phyloP scores from a whole-genome alignment of 306 rosid species.

The Fragaria vesca region DNA sequence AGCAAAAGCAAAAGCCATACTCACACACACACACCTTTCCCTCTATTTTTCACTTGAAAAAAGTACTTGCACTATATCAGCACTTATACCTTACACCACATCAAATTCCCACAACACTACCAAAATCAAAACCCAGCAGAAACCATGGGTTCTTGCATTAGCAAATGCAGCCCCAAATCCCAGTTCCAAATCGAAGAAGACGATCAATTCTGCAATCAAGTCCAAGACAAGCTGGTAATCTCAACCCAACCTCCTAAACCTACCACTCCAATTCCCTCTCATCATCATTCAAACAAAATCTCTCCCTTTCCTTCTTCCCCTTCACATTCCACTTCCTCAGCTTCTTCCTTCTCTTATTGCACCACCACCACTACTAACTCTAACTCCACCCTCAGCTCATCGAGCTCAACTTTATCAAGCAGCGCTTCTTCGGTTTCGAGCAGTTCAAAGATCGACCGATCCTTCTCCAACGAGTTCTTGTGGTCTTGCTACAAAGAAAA shows the following conservation, averaged over 20 bases:
- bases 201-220: background rate
- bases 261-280: conserved; percentile 8
- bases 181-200: conserved; percentile 25
- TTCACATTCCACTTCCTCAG: conserved; percentile 50
- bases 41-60: conserved; percentile 2
- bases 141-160: conserved; percentile 86
- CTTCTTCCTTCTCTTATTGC: conserved; percentile 46
- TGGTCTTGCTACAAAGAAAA: conserved; percentile 67
- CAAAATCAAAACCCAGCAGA: conserved; percentile 8
- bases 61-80: background rate
- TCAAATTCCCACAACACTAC: background rate
- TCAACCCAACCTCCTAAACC: conserved; percentile 41
- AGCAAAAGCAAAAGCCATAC: conserved; percentile 29
- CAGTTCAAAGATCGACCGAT: conserved; percentile 43
- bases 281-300: conserved; percentile 34
- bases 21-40: conserved; percentile 25
- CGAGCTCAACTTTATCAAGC: conserved; percentile 36
- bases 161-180: conserved; percentile 74
- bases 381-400: conserved; percentile 33
- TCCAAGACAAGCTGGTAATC: conserved; percentile 53
- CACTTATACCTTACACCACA: background rate
- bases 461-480: conserved; percentile 70
- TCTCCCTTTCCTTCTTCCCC: conserved; percentile 65
- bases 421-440: conserved; percentile 39
- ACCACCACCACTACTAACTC: conserved; percentile 20